phyloP scores from a whole-genome alignment of 805 yeast species.

The Saturnispora quitensis region DNA sequence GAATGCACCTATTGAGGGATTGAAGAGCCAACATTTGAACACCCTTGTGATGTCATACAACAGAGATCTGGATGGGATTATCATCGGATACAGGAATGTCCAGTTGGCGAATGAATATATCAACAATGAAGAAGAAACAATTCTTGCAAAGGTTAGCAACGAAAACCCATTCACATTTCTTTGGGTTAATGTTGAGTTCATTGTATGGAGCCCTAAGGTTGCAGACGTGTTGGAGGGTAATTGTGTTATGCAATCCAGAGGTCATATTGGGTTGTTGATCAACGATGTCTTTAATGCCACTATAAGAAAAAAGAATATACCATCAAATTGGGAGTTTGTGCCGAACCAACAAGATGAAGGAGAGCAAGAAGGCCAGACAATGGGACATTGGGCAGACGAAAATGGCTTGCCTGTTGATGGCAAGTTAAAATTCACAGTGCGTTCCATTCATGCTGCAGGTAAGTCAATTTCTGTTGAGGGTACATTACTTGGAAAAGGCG shows the following conservation, averaged over 20 bases:
- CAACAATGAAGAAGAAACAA: slow-evolving; percentile 27
- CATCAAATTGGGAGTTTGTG: slow-evolving; percentile 76
- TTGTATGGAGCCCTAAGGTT: slow-evolving; percentile 84
- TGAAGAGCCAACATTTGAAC: slow-evolving; percentile 81
- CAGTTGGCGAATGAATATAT: slow-evolving; percentile 36
- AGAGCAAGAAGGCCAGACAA: slow-evolving; percentile 22
- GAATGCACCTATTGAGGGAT: slow-evolving; percentile 63
- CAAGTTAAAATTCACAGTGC: slow-evolving; percentile 66
- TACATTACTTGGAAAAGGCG: slow-evolving; percentile 49
- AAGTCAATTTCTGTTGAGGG: slow-evolving; percentile 83
- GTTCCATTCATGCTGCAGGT: slow-evolving; percentile 66
- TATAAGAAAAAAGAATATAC: slow-evolving; percentile 76
- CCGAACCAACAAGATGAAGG: slow-evolving; percentile 65
- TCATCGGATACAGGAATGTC: slow-evolving; percentile 68
- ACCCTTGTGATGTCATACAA: slow-evolving; percentile 81
- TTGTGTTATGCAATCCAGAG: slow-evolving; percentile 86
- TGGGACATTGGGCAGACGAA: slow-evolving; percentile 85
- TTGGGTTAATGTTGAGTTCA: slow-evolving; percentile 77
- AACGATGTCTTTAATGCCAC: slow-evolving; percentile 95
- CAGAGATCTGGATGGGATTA: slow-evolving; percentile 67
- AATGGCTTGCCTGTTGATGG: slow-evolving; percentile 72
- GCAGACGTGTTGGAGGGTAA: slow-evolving; percentile 85
- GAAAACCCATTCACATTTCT: slow-evolving; percentile 83
- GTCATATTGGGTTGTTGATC: slow-evolving; percentile 84
- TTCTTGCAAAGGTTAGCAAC: slow-evolving; percentile 58